phyloP scores from a whole-genome alignment of 768 basidiomycete species.

The Kwoniella bestiolae region DNA sequence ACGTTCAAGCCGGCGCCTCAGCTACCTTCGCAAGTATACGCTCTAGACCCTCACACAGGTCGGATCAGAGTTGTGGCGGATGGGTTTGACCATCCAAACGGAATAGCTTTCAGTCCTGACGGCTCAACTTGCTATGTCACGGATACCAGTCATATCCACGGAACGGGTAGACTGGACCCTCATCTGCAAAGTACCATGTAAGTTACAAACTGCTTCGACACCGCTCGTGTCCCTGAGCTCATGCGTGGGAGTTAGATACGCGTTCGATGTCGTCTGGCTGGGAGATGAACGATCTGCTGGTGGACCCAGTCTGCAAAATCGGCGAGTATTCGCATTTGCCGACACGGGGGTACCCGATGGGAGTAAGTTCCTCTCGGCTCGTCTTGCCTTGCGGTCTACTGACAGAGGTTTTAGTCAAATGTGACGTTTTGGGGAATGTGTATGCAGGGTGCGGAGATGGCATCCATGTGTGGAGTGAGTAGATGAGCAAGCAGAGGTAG shows the following conservation, averaged over 20 bases:
- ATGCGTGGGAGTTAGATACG: constrained; percentile 18
- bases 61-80: constrained; percentile 30
- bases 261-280: constrained; percentile 29
- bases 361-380: constrained; percentile 18
- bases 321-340: constrained; percentile 32
- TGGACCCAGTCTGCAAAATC: constrained; percentile 19
- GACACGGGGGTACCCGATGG: constrained; percentile 38
- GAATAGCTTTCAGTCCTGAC: constrained; percentile 31
- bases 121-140: constrained; percentile 35
- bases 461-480: constrained; percentile 35
- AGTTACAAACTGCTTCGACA: not conserved
- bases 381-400: not conserved
- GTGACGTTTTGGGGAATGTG: constrained; percentile 27
- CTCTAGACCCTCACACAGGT: constrained; percentile 25
- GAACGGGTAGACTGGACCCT: constrained; percentile 21
- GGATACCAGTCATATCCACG: constrained; percentile 36
- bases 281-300: not conserved
- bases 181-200: constrained; percentile 28
- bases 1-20: constrained; percentile 19
- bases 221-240: not conserved
- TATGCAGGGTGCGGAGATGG: constrained; percentile 40
- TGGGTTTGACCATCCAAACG: constrained; percentile 39
- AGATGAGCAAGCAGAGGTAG: not conserved
- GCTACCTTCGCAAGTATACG: constrained; percentile 31
- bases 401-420: constrained; percentile 27